Evolutionary conservation across 192 early-diverging fungal species (phyloP).

Genomic region (Haplosporangium gracile): DNA sequence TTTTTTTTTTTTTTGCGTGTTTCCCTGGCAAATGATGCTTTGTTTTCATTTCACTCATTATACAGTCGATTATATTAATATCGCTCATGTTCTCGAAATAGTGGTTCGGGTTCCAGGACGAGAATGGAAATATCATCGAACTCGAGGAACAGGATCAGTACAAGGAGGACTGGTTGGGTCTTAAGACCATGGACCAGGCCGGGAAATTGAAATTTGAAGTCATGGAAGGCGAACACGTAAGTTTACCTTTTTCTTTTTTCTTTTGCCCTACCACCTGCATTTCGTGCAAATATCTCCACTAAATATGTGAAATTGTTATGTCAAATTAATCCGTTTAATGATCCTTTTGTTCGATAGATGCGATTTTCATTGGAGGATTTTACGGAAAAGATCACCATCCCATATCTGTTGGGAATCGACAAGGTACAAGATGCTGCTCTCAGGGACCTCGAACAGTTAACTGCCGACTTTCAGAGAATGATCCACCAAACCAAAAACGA

Average conservation of each 20-base stretch:
- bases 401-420: conserved; percentile 51
- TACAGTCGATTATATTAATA: no score
- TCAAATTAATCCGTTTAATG: neutral
- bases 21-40: neutral
- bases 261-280: neutral
- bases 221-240: conserved; percentile 69
- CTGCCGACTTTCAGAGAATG: neutral
- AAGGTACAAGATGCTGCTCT: neutral
- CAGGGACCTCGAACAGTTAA: neutral
- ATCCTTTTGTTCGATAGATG: conserved; percentile 51
- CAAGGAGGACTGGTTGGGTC: conserved; percentile 78
- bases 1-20: neutral
- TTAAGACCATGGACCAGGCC: conserved; percentile 66
- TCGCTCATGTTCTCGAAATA: conserved; percentile 22
- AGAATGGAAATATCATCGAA: conserved; percentile 61
- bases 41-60: neutral
- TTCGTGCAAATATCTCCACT: no score
- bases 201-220: conserved; percentile 61
- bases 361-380: conserved; percentile 58
- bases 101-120: conserved; percentile 82
- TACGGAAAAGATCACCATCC: conserved; percentile 46
- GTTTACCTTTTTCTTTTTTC: neutral
- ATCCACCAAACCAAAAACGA: conserved; percentile 8
- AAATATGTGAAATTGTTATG: neutral
- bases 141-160: conserved; percentile 73